Conservation (phyloP, 2,329 filamentous ascomycete genomes). For the Monosporascus sp. region DNA sequence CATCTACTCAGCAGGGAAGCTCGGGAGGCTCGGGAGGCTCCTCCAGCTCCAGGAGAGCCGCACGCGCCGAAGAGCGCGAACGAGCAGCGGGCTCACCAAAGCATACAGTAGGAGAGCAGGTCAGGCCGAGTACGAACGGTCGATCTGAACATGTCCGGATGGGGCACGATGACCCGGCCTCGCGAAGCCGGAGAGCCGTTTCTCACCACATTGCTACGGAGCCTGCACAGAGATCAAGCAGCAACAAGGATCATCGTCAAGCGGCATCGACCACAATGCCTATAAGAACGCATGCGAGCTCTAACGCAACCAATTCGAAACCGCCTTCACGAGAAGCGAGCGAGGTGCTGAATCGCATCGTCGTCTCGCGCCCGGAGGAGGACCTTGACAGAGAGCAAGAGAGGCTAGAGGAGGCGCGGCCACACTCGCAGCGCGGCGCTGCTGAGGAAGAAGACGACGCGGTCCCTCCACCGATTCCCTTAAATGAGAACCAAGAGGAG, state of each 20-base stretch:
- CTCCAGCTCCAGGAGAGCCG: constrained; percentile 37
- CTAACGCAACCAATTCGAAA: constrained; percentile 45
- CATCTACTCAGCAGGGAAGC: constrained; percentile 58
- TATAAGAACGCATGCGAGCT: constrained; percentile 36
- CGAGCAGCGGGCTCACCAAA: constrained; percentile 38
- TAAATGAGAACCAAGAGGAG: constrained; percentile 38
- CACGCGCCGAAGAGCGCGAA: constrained; percentile 39
- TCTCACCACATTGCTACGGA: constrained; percentile 33
- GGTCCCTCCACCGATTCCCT: constrained; percentile 38
- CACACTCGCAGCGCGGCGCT: constrained; percentile 30
- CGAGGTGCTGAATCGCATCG: constrained; percentile 70
- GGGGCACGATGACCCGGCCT: constrained; percentile 31
- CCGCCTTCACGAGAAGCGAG: constrained; percentile 69
- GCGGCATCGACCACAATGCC: constrained; percentile 34
- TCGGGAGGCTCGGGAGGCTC: constrained; percentile 23
- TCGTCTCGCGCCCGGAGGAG: constrained; percentile 69
- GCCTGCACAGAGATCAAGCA: constrained; percentile 31
- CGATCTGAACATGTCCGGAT: constrained; percentile 22
- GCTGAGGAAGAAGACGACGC: constrained; percentile 37
- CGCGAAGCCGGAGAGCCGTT: constrained; percentile 32
- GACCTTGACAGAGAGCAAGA: constrained; percentile 68
- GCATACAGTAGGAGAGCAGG: constrained; percentile 31
- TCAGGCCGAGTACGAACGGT: constrained; percentile 30
- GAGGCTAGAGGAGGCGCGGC: constrained; percentile 57
- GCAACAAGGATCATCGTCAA: constrained; percentile 34